A percentile compares a stretch with the other conserved stretches of the same genome.
These are phyloP conservation scores for Dipteronia sinensis DNA, from an alignment of 345 rosid species.

Conservation along the genomic window DNA sequence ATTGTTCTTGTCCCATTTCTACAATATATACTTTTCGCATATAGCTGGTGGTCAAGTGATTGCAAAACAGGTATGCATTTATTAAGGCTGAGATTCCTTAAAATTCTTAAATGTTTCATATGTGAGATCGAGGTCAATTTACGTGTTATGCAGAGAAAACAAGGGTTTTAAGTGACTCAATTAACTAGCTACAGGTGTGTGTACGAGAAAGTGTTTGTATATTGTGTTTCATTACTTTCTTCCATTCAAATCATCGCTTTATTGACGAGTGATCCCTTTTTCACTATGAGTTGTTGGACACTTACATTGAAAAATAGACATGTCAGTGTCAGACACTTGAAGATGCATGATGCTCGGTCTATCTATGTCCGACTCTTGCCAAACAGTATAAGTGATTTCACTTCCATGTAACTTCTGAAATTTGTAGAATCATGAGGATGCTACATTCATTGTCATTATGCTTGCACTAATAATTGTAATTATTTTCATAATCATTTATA, in stretches of 20 bases:
- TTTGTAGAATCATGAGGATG: background rate
- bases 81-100: background rate
- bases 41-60: slow-evolving; percentile 89
- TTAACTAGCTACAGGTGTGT: background rate
- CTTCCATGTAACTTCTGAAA: background rate
- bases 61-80: slow-evolving; percentile 50
- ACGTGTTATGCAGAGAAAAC: background rate
- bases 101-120: background rate
- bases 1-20: slow-evolving; percentile 79
- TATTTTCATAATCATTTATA: background rate
- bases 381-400: background rate
- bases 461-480: background rate
- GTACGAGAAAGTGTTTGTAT: background rate
- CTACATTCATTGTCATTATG: background rate
- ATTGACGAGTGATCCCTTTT: background rate
- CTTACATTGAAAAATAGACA: background rate
- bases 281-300: background rate
- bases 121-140: background rate
- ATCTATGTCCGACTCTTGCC: background rate
- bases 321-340: background rate
- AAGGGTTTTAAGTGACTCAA: background rate
- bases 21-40: slow-evolving; percentile 88
- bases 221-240: background rate
- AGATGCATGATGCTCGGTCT: background rate
- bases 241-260: background rate